phyloP scores from a whole-genome alignment of 768 basidiomycete genomes.

The Hydnomerulius pinastri region DNA sequence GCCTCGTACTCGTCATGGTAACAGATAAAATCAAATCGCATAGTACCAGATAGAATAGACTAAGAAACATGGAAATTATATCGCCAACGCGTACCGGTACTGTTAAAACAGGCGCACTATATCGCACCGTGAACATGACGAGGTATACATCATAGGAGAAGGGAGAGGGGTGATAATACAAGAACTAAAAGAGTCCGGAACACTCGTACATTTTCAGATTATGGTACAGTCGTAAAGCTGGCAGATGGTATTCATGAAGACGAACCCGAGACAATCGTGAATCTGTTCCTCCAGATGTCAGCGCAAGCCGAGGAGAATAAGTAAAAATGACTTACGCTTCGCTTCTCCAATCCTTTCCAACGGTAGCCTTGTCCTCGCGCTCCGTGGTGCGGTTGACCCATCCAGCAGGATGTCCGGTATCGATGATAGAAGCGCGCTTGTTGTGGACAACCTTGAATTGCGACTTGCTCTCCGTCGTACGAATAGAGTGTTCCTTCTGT shows the following conservation, averaged over 20 bases:
- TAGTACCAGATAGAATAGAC: too few species aligned
- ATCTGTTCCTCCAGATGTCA: conserved; percentile 12
- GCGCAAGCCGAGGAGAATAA: not conserved
- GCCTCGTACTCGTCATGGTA: too few species aligned
- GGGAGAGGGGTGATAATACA: not conserved
- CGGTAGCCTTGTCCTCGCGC: conserved; percentile 41
- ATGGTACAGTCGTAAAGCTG: not conserved
- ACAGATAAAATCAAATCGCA: too few species aligned
- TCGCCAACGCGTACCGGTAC: too few species aligned
- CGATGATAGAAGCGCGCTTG: conserved; percentile 69
- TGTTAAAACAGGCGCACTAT: too few species aligned
- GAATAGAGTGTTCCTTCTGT: conserved; percentile 33
- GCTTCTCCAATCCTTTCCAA: conserved; percentile 56
- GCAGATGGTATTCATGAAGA: not conserved
- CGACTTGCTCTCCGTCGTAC: conserved; percentile 46
- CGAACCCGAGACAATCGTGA: conserved; percentile 16
- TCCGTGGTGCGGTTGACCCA: conserved; percentile 64
- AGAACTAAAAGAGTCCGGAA: not conserved
- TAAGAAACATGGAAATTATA: too few species aligned
- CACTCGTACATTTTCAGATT: too few species aligned
- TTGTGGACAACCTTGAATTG: conserved; percentile 82
- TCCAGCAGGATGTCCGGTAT: conserved; percentile 65
- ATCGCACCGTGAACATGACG: not conserved
- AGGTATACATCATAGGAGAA: not conserved
- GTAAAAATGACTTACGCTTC: conserved; percentile 40